Evolutionary conservation across 768 basidiomycete genomes (phyloP).

Genomic region (Suillus americanus): DNA sequence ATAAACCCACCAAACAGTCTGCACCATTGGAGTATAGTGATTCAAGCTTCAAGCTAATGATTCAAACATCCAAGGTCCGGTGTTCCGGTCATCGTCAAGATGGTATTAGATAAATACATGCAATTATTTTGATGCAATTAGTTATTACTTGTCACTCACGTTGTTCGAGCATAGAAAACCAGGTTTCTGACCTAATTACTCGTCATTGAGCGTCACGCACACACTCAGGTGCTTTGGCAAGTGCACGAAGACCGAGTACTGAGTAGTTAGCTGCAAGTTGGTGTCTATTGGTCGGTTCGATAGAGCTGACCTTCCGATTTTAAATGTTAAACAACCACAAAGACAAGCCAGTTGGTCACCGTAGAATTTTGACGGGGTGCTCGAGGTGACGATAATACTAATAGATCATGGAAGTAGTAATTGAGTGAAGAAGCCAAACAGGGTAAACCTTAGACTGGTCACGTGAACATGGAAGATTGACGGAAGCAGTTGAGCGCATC

Average conservation of each 20-base stretch:
- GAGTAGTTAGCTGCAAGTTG: not conserved
- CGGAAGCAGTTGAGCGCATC: not conserved
- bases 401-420: not conserved
- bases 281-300: not conserved
- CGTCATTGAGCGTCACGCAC: not conserved
- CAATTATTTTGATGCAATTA: not conserved
- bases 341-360: not conserved
- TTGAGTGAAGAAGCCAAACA: not conserved
- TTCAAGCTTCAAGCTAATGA: not conserved
- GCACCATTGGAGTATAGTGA: conserved; percentile 28
- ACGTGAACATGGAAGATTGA: not conserved
- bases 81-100: not conserved
- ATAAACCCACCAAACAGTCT: conserved; percentile 10
- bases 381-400: too few relatives aligned
- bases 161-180: not conserved
- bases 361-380: not conserved
- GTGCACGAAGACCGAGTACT: not conserved
- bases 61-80: not conserved
- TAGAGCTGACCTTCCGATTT: not conserved
- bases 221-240: not conserved
- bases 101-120: not conserved
- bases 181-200: not conserved
- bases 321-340: too few relatives aligned
- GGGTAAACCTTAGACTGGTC: not conserved
- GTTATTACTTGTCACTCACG: not conserved